These are phyloP conservation scores for Oryza punctata DNA, from an alignment of 176 grass and related monocot genomes.

Conservation along the genomic window DNA sequence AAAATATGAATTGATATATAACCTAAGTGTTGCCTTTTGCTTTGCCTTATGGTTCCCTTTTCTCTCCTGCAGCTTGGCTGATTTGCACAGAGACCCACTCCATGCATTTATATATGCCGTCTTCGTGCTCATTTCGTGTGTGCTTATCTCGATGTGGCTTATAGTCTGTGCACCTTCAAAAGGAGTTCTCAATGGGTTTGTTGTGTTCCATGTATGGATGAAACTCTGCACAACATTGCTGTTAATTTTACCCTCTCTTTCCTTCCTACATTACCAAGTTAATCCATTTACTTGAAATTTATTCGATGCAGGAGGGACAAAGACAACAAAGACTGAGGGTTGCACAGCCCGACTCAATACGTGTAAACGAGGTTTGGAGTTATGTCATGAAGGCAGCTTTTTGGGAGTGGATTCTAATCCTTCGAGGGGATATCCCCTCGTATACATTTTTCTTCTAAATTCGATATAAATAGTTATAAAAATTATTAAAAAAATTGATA, in stretches of 20 bases:
- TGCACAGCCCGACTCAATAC: background rate
- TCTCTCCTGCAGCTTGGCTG: slow-evolving; percentile 28
- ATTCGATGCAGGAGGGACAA: background rate
- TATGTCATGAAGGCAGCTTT: background rate
- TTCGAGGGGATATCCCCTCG: no score
- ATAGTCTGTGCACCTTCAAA: background rate
- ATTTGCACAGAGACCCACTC: slow-evolving; percentile 2
- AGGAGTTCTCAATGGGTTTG: background rate
- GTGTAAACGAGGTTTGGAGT: background rate
- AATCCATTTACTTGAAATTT: background rate
- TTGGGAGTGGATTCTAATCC: no score
- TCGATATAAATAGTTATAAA: no score
- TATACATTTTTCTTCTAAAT: no score
- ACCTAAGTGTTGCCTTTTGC: background rate
- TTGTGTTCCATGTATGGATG: background rate
- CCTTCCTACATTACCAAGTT: background rate
- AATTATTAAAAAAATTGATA: no score
- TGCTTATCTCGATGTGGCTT: slow-evolving; percentile 10
- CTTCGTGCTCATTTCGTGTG: background rate
- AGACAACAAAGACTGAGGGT: background rate
- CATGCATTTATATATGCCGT: slow-evolving; percentile 6
- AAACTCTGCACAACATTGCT: background rate
- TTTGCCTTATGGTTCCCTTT: background rate
- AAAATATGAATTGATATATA: background rate
- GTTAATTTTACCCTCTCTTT: background rate